These are phyloP conservation scores for Dothiorella sarmentorum DNA, from an alignment of 2,329 filamentous ascomycete genomes.

Conservation along the genomic window DNA sequence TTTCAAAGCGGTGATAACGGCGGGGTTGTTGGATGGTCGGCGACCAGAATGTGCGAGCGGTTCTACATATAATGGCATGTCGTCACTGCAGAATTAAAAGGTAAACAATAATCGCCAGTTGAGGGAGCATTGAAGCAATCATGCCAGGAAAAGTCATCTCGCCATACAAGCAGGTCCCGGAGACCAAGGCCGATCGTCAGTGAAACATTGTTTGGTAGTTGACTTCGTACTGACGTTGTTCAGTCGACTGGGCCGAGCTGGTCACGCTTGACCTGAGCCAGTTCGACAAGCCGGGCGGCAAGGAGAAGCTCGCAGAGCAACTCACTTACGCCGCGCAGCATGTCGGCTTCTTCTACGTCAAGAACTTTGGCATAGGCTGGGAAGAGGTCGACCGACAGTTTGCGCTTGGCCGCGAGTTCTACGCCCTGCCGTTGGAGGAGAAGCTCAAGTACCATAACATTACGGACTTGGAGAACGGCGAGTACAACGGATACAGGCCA, in stretches of 20 bases:
- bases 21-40: neutral
- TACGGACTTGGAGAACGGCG: slow-evolving; percentile 42
- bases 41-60: neutral
- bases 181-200: slow-evolving; percentile 30
- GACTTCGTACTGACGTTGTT: neutral
- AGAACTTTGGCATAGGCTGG: slow-evolving; percentile 58
- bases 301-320: slow-evolving; percentile 52
- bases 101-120: neutral
- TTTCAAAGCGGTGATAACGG: slow-evolving; percentile 6
- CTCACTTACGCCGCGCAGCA: slow-evolving; percentile 53
- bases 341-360: slow-evolving; percentile 61
- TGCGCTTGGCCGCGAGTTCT: slow-evolving; percentile 58
- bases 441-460: slow-evolving; percentile 52
- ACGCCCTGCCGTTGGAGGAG: slow-evolving; percentile 54
- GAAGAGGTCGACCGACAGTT: slow-evolving; percentile 61
- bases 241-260: slow-evolving; percentile 54
- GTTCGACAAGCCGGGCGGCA: slow-evolving; percentile 54
- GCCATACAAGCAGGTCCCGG: slow-evolving; percentile 32
- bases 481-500: slow-evolving; percentile 57
- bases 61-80: slow-evolving; percentile 3
- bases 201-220: too few relatives aligned
- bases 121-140: neutral
- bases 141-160: slow-evolving; percentile 21
- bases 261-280: slow-evolving; percentile 55
- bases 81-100: neutral